Percentiles rank a stretch among this genome's conserved stretches.
Evolutionary conservation across 345 rosid species (phyloP).

Genomic region (Gossypium anomalum): DNA sequence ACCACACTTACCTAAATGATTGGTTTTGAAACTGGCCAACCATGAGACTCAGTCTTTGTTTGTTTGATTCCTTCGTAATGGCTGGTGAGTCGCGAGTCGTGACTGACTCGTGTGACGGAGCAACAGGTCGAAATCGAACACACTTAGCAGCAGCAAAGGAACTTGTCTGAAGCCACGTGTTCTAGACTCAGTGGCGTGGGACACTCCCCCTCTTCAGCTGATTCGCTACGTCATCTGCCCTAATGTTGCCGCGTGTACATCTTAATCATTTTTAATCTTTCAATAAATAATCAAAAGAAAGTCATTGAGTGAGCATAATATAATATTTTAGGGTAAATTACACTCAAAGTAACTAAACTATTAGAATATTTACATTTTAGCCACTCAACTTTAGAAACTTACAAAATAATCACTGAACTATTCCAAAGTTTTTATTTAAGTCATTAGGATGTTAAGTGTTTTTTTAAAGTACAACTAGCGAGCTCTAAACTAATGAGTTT

Average conservation of each 20-base stretch:
- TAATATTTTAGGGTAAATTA: too few species aligned
- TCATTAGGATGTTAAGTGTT: too few species aligned
- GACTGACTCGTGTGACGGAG: not conserved
- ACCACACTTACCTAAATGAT: not conserved
- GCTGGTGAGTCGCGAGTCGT: not conserved
- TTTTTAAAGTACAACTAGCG: too few species aligned
- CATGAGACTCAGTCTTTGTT: too few species aligned
- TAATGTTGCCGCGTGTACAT: slow-evolving; percentile 9
- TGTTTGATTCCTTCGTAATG: not conserved
- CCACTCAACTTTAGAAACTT: too few species aligned
- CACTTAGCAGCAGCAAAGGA: not conserved
- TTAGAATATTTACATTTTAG: too few species aligned
- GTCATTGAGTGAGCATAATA: too few species aligned
- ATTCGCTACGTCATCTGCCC: slow-evolving; percentile 15
- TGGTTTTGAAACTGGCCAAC: not conserved
- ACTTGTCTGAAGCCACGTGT: slow-evolving; percentile 5
- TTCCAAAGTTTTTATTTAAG: accelerated
- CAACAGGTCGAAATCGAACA: not conserved
- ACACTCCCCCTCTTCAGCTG: not conserved
- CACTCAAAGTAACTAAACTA: too few species aligned
- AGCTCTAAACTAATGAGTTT: too few species aligned
- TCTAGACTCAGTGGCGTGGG: not conserved
- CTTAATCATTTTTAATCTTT: not conserved
- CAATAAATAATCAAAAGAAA: too few species aligned
- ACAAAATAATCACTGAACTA: too few species aligned